Base-by-base conservation (phyloP, 208 protist species). In the Lotmaria passim region DNA sequence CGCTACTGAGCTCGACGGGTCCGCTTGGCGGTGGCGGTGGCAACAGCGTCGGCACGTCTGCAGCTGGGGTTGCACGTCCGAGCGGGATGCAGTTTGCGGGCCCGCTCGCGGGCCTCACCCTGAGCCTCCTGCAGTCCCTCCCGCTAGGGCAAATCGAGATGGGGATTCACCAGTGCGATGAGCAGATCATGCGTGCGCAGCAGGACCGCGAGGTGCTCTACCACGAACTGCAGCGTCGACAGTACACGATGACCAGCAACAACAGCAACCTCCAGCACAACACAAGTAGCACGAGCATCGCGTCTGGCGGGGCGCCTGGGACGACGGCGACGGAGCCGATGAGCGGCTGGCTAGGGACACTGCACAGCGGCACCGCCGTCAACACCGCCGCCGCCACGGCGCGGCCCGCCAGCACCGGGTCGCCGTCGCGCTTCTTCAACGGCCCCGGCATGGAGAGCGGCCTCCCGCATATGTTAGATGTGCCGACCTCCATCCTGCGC, bases 141-240 rank as follows among this genome's bases (percentile, higher is more conserved):
- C 33, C 69, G 17, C 19, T 34, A 6, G n/a, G 24, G 19, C 43
- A 53, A 1, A 28, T 75, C 38, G 69, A 75, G 38, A 38, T 21
- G 17, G 30, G 60, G 33, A 57, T 75, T 15, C 60, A 34, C 11
- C 69, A 75, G n/a, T 75, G 69, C 24, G 60, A 75, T 17, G 31
- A 26, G 53, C 69, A 75, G 36, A 30, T 68, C 24, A 12, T 39
- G 59, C 48, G 44, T 34, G 38, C 56, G 44, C 69, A 55, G 30
- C 69, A 75, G 17, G 69, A 75, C 21, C 69, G 69, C 51, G 69
- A 75, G 31, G 11, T 67, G 0, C 60, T 75, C 5, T 24, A 39
- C 15, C 59, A 68, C 17, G 69, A 75, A n/a, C 69, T 75, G 41
- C 69, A 75, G 43, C 28, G 69, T 19, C 58, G 69, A 21, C 48